Evolutionary conservation across 1,284 basidiomycete species (phyloP).

Genomic region (Bondarzewia mesenterica): DNA sequence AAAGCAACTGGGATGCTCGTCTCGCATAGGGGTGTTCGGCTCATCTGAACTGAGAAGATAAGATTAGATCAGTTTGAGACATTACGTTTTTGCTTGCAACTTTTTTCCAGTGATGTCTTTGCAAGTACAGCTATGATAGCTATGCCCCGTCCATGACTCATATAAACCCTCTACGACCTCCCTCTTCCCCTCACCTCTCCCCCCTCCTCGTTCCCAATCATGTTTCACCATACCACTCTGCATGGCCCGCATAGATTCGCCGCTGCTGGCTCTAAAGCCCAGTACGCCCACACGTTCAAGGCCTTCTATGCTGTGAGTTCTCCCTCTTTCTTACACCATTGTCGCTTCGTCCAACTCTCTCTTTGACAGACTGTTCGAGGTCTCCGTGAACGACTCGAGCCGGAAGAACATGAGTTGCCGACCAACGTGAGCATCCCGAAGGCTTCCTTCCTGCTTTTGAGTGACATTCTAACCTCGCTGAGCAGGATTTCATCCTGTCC

Average conservation of each 20-base stretch:
- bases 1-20: too few relatives aligned
- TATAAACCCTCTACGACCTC: slow-evolving; percentile 7
- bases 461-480: neutral
- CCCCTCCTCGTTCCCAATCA: slow-evolving; percentile 2
- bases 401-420: slow-evolving; percentile 38
- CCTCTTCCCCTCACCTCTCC: neutral
- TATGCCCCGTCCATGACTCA: slow-evolving; percentile 6
- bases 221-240: slow-evolving; percentile 13
- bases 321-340: neutral
- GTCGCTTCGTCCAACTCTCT: slow-evolving; percentile 9
- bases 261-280: slow-evolving; percentile 10
- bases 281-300: slow-evolving; percentile 28
- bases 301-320: slow-evolving; percentile 55
- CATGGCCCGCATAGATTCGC: slow-evolving; percentile 9
- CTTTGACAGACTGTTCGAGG: slow-evolving; percentile 39
- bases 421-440: slow-evolving; percentile 51
- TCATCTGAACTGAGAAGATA: neutral
- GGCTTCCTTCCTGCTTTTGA: neutral
- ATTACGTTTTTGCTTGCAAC: neutral
- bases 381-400: slow-evolving; percentile 32
- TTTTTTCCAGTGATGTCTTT: slow-evolving; percentile 1
- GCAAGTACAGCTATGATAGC: neutral
- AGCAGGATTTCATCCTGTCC: slow-evolving; percentile 92
- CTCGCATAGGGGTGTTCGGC: too few relatives aligned
- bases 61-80: neutral